Conservation (phyloP, 2,329 filamentous ascomycete genomes). For the Aspergillus costaricaensis region DNA sequence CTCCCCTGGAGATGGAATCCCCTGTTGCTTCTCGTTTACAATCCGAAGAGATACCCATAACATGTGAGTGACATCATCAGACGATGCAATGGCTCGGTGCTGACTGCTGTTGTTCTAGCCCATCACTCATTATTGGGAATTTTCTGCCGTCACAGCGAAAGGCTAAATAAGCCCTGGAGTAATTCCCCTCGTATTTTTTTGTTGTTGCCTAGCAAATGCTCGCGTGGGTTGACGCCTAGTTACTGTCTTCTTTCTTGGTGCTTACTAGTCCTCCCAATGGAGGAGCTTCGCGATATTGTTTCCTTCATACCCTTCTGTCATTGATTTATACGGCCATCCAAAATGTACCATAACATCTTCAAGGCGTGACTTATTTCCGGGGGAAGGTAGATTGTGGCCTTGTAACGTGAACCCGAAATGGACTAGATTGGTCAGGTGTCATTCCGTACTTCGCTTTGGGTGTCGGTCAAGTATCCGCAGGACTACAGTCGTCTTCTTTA, state of each 20-base stretch:
- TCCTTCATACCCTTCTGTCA: not conserved
- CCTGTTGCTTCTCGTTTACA: constrained; percentile 97
- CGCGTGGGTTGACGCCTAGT: not conserved
- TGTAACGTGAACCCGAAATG: not conserved
- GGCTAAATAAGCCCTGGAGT: constrained; percentile 34
- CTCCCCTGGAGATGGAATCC: constrained; percentile 68
- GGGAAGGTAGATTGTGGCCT: not conserved
- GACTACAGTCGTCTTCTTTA: not conserved
- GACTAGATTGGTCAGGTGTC: constrained; percentile 19
- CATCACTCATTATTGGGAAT: constrained; percentile 92
- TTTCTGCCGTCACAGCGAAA: constrained; percentile 82
- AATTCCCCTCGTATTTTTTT: not conserved
- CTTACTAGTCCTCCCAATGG: not conserved
- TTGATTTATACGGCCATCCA: not conserved
- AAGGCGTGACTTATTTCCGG: not conserved
- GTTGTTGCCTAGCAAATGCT: not conserved
- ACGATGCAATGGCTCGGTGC: not conserved
- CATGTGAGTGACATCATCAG: constrained; percentile 65
- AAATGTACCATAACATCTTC: constrained; percentile 7
- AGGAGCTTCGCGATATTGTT: not conserved
- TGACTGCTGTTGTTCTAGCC: constrained; percentile 56
- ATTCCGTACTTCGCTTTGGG: not conserved
- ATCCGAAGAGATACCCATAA: constrained; percentile 94
- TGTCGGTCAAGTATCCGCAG: not conserved
- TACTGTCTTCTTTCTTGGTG: not conserved